phyloP scores from a whole-genome alignment of 2,329 filamentous ascomycete species.

The Hymenoscyphus scutula region DNA sequence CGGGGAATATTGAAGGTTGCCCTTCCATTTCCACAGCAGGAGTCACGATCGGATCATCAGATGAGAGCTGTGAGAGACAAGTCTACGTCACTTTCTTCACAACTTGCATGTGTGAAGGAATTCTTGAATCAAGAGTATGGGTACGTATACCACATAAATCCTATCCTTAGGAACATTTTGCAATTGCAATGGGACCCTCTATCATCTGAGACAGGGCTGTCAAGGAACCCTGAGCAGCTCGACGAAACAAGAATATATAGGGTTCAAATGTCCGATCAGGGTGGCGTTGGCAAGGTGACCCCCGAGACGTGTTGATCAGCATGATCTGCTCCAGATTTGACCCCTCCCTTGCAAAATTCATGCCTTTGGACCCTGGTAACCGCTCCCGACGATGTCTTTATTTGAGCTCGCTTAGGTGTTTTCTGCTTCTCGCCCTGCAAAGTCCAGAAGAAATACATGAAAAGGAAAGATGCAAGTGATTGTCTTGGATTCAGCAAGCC shows the following conservation, averaged over 20 bases:
- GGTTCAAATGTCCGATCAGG: constrained; percentile 1
- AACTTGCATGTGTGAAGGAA: neutral
- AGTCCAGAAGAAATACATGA: no score
- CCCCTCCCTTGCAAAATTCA: neutral
- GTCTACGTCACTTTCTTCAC: neutral
- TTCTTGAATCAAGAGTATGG: no score
- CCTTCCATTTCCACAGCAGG: neutral
- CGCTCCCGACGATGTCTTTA: no score
- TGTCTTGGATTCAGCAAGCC: no score
- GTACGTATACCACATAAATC: no score
- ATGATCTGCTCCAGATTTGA: neutral
- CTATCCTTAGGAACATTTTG: neutral
- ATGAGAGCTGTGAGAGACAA: neutral
- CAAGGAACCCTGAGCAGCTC: no score
- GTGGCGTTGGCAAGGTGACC: neutral
- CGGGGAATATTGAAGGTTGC: neutral
- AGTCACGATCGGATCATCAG: neutral
- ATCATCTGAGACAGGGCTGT: neutral
- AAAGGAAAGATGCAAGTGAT: no score
- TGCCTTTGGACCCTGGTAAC: no score
- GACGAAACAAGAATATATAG: neutral
- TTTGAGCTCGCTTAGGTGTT: neutral
- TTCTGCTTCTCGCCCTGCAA: neutral
- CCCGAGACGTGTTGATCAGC: neutral
- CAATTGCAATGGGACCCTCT: neutral